phyloP scores from a whole-genome alignment of 306 rosid species.

The Boehmeria nivea region DNA sequence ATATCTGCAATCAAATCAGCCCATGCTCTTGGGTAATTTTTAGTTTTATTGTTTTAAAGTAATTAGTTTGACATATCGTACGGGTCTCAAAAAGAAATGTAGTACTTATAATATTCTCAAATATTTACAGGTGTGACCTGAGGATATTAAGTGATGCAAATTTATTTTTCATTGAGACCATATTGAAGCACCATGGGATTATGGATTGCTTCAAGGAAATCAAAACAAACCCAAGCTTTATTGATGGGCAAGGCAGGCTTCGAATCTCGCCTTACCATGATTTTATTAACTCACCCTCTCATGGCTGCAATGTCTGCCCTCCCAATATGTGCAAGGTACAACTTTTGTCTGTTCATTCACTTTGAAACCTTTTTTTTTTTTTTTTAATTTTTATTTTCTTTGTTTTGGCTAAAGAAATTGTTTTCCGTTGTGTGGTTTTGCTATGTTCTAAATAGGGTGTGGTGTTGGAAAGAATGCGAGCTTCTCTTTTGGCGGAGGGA shows the following conservation, averaged over 20 bases:
- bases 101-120: neutral
- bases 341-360: neutral
- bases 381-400: neutral
- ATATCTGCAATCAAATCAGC: constrained; percentile 50
- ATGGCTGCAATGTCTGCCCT: constrained; percentile 60
- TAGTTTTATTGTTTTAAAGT: neutral
- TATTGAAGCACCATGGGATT: constrained; percentile 49
- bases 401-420: neutral
- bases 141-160: constrained; percentile 65
- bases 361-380: neutral
- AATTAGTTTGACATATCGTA: too few species aligned
- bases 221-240: constrained; percentile 45
- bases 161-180: constrained; percentile 50
- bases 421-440: neutral
- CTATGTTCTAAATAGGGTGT: constrained; percentile 30
- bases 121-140: constrained; percentile 50
- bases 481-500: constrained; percentile 23
- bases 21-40: constrained; percentile 45
- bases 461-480: constrained; percentile 44
- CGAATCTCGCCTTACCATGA: constrained; percentile 57
- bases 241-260: constrained; percentile 49
- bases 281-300: constrained; percentile 46
- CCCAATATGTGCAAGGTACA: constrained; percentile 74
- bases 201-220: constrained; percentile 45
- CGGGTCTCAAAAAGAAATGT: neutral